Percentiles rank a stretch among this genome's conserved stretches.
These are phyloP conservation scores for Mitragyna speciosa DNA, from an alignment of 257 asterid species.

Conservation along the genomic window DNA sequence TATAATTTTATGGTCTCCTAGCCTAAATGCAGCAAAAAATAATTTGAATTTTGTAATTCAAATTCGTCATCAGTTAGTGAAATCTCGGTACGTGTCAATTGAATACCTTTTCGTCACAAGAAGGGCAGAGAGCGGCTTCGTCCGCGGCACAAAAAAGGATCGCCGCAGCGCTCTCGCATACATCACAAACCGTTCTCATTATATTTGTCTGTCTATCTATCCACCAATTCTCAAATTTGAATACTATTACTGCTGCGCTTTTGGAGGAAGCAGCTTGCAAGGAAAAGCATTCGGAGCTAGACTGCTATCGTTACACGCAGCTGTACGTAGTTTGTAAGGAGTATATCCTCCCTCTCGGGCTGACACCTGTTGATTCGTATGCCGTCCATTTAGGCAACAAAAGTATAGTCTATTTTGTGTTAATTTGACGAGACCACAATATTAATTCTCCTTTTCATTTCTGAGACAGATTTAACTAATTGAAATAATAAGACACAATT, in stretches of 20 bases:
- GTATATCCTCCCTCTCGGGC: background rate
- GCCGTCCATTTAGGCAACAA: too few species aligned
- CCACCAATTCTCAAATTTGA: background rate
- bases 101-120: conserved; percentile 83
- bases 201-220: background rate
- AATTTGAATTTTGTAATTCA: too few species aligned
- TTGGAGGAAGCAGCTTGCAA: background rate
- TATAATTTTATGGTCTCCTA: too few species aligned
- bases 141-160: conserved; percentile 92
- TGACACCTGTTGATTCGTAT: background rate
- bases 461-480: too few species aligned
- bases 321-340: background rate
- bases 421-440: too few species aligned
- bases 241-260: too few species aligned
- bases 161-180: conserved; percentile 92
- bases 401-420: too few species aligned
- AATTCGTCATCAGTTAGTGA: too few species aligned
- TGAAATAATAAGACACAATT: too few species aligned
- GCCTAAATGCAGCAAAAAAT: too few species aligned
- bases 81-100: too few species aligned
- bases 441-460: too few species aligned
- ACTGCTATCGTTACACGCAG: background rate
- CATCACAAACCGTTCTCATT: conserved; percentile 94
- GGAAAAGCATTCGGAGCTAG: background rate
- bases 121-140: conserved; percentile 87